These are phyloP conservation scores for Aspergillus taichungensis DNA, from an alignment of 495 filamentous ascomycete species.

Conservation along the genomic window DNA sequence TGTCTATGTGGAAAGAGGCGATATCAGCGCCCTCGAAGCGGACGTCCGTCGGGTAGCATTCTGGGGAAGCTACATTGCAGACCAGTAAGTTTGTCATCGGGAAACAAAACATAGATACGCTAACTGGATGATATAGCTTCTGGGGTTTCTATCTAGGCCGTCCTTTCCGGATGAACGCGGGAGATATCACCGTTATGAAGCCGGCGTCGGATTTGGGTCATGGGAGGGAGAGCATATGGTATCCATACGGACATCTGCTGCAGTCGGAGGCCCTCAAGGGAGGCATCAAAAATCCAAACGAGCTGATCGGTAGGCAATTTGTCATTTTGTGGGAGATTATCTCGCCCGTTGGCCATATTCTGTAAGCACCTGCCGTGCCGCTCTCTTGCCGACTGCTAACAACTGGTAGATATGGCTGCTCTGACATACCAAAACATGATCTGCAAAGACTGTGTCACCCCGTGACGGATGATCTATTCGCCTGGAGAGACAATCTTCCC, in stretches of 20 bases:
- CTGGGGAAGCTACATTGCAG: constrained; percentile 44
- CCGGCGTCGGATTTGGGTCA: constrained; percentile 27
- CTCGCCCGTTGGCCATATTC: constrained; percentile 38
- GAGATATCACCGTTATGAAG: constrained; percentile 36
- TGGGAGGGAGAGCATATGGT: constrained; percentile 33
- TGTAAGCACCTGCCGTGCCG: constrained; percentile 20
- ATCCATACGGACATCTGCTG: constrained; percentile 33
- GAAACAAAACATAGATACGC: too few species aligned
- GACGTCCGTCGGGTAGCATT: constrained; percentile 37
- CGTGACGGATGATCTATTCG: constrained; percentile 36
- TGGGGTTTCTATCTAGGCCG: constrained; percentile 43
- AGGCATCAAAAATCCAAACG: constrained; percentile 28
- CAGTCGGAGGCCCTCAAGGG: constrained; percentile 10
- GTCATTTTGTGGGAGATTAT: constrained; percentile 42
- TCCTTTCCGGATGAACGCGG: constrained; percentile 39
- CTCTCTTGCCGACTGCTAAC: constrained; percentile 7
- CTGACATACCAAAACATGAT: constrained; percentile 35
- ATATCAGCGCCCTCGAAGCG: constrained; percentile 35
- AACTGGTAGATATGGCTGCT: constrained; percentile 32
- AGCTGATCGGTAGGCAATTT: constrained; percentile 37
- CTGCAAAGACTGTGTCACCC: constrained; percentile 36
- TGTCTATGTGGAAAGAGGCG: constrained; percentile 34
- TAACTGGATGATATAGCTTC: constrained; percentile 18
- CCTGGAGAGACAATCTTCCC: constrained; percentile 40
- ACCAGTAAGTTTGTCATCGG: constrained; percentile 29